phyloP scores from a whole-genome alignment of 148 eudicot genomes.

The Dysphania ambrosioides region DNA sequence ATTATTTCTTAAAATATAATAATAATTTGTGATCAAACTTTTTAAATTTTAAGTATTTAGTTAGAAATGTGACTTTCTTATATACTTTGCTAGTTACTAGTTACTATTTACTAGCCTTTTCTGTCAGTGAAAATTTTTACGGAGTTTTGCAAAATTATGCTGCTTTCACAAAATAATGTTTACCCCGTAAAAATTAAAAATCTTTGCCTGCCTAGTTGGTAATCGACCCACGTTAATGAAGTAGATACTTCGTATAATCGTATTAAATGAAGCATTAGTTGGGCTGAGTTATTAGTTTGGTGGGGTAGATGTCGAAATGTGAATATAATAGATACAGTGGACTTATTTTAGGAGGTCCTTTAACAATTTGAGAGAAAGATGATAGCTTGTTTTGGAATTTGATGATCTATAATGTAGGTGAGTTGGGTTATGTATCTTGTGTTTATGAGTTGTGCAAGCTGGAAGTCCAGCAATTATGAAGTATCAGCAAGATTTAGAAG shows the following conservation, averaged over 20 bases:
- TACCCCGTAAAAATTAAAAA: no score
- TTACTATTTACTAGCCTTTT: constrained; percentile 21
- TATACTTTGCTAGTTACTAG: not conserved
- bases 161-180: not conserved
- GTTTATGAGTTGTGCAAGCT: constrained; percentile 16
- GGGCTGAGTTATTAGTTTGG: not conserved
- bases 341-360: not conserved
- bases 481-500: not conserved
- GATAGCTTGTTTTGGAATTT: constrained; percentile 19
- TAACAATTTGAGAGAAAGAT: not conserved
- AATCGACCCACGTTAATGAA: not conserved
- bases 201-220: not conserved
- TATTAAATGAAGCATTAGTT: not conserved
- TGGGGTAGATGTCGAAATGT: constrained; percentile 16
- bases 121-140: constrained; percentile 24
- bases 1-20: no score
- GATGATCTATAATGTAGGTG: not conserved
- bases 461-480: constrained; percentile 15
- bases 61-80: no score
- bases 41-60: no score
- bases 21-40: no score
- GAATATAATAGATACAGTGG: constrained; percentile 7
- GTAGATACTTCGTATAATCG: no score
- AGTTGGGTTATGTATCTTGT: not conserved
- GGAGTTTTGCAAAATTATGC: not conserved